Conservation (phyloP, 139 green algal genomes). For the Asterochloris sp. region DNA sequence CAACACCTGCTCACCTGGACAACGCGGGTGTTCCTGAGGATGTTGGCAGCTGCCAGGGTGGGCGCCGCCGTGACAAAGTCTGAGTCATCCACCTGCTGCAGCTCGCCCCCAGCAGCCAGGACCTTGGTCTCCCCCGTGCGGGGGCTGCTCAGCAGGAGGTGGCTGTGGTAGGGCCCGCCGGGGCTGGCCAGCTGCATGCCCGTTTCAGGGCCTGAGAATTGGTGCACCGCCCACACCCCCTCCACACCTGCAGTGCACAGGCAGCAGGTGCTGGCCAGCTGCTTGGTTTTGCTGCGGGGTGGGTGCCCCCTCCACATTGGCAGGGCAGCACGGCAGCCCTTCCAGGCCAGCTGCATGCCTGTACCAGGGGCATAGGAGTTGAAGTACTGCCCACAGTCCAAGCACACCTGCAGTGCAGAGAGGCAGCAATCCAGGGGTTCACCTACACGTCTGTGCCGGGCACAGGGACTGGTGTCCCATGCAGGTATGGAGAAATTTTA, state of each 20-base stretch:
- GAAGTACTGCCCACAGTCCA: too few species aligned
- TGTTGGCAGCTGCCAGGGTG: slow-evolving; percentile 71
- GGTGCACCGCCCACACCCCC: slow-evolving; percentile 75
- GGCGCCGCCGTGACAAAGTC: slow-evolving; percentile 44
- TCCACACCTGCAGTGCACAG: slow-evolving; percentile 22
- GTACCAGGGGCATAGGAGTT: too few species aligned
- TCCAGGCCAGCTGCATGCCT: too few species aligned
- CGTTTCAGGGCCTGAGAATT: slow-evolving; percentile 15
- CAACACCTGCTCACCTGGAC: slow-evolving; percentile 32
- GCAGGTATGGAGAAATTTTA: too few species aligned
- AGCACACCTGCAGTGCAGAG: too few species aligned
- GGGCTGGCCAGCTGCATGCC: slow-evolving; percentile 2
- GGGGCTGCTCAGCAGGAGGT: slow-evolving; percentile 66
- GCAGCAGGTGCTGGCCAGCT: not conserved
- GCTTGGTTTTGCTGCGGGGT: not conserved
- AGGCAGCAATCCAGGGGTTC: not conserved
- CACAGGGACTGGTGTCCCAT: too few species aligned
- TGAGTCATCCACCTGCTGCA: slow-evolving; percentile 58
- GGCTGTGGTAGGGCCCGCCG: slow-evolving; percentile 53
- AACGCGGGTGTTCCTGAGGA: slow-evolving; percentile 50
- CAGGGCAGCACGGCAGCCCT: too few species aligned
- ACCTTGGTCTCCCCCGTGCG: slow-evolving; percentile 58
- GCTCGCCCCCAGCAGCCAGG: slow-evolving; percentile 62
- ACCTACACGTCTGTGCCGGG: too few species aligned
- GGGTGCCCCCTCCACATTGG: too few species aligned